Base-by-base conservation (phyloP, 1,284 basidiomycete genomes). In the Moesziomyces globuligerus region DNA sequence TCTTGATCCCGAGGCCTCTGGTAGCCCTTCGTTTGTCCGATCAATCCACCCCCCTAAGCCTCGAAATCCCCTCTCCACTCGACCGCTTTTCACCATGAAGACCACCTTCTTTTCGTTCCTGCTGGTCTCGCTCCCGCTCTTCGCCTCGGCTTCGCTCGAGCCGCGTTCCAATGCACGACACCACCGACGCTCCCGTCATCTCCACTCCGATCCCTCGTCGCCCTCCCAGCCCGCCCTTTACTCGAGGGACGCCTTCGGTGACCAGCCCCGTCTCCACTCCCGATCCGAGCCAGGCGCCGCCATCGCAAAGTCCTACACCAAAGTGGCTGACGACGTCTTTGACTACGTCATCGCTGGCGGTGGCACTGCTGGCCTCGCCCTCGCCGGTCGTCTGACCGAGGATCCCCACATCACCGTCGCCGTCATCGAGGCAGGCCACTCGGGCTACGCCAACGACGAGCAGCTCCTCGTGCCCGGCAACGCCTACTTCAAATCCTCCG, bases 331-430 rank as follows among this genome's bases (percentile, higher is more conserved):
- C 28, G 24, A 61, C 15, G 61, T 71, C 4, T 71, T 71, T 34
- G 89, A 90, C 83, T 90, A 90, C 50, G 91, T 96, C 29, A 91
- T 98, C 72, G 92, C 97, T 34, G 95, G 95, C 15, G 95, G 93
- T 42, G 94, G 94, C 1, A 93, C 93, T 20, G 93, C 89, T 1
- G 95, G 95, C 15, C 86, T 98, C 24, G 91, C 94, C 5, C 85
- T 98, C 25, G 93, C 93, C 1, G 89, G 89, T 79, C 92, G 93
- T 23, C 86, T 98, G 24, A 86, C 87, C 0, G 90, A 90, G 64
- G 86, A 90, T 68, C 75, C 86, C 1, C 71, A 74, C 8, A 85
- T 84, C 46, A 86, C 85, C 1, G 89, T 92, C 9, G 86, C 90
- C n/a, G 80, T 89, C 46, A 84, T 89, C 57, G 88, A 89, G 75